phyloP scores from a whole-genome alignment of 306 rosid species.

The Crotalaria pallida region DNA sequence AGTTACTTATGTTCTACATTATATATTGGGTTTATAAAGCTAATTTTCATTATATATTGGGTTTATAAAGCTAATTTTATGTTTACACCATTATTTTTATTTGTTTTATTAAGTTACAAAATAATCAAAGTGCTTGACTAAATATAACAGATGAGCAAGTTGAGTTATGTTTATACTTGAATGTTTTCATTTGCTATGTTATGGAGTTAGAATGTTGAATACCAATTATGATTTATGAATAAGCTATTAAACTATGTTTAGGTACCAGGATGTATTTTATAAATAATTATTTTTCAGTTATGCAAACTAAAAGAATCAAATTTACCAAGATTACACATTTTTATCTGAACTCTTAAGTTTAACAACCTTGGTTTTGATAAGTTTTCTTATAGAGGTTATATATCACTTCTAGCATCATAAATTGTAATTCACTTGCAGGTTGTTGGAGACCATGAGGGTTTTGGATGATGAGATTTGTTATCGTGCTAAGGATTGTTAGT shows the following conservation, averaged over 20 bases:
- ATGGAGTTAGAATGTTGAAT: background rate
- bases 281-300: no score
- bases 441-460: slow-evolving; percentile 87
- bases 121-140: background rate
- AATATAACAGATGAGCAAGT: background rate
- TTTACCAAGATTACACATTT: background rate
- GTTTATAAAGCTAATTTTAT: no score
- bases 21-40: background rate
- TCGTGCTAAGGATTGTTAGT: slow-evolving; percentile 82
- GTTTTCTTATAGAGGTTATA: background rate
- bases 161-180: background rate
- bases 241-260: background rate
- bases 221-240: background rate
- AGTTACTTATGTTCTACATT: background rate
- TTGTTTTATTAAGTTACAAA: background rate
- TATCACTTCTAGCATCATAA: slow-evolving; percentile 13
- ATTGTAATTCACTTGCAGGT: slow-evolving; percentile 41
- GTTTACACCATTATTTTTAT: no score
- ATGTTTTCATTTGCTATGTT: background rate
- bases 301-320: background rate
- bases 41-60: background rate
- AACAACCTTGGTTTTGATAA: background rate
- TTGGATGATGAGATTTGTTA: slow-evolving; percentile 90
- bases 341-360: background rate
- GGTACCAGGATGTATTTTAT: background rate